Base-by-base conservation (phyloP, 2,329 filamentous ascomycete species). In the Fusarium nelsonii region DNA sequence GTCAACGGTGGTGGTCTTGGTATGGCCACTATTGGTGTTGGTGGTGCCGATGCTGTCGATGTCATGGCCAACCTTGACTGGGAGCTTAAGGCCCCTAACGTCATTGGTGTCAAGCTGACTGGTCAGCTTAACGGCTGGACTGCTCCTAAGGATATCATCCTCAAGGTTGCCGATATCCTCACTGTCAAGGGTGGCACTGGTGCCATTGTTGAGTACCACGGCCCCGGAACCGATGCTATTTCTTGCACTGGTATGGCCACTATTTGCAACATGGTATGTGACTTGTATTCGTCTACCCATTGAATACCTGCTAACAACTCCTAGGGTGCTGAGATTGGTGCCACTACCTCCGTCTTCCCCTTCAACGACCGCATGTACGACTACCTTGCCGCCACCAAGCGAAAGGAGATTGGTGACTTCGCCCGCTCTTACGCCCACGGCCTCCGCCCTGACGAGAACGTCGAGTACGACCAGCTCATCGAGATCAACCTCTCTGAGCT, bases 361-460 rank as follows among this genome's bases (percentile, higher is more conserved):
- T 99, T 97, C 90, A 97, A 97, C 85, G 92, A 97, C 81, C 90
- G 92, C 79, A 97, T 97, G 94, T 92, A 97, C 86, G 92, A 97
- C 79, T 99, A 98, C 85, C 89, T 99, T 43, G 85, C 85, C 44
- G 93, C 94, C 41, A 99, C 96, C 75, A 97, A 97, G 88, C 92
- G 96, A 77, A 85, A 88, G 78, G 88, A 91, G 16, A 97, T 99
- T 75, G 96, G 93, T 77, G 93, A 98, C 80, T 97, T 94, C 79
- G 88, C 96, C 56, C 91, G 93, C 73, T 78, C 85, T 37, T 98
- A 97, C 80, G 91, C 93, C 74, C 86, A 92, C 75, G 93, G 97
- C 76, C 92, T 99, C 70, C 89, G 88, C 63, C 91, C 92, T 78
- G 96, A 99, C 74, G 86, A 97, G 83, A 93, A 93, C 73, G 92